Base-by-base conservation (phyloP, 371 early-diverging fungal genomes). In the Thermomucor indicae-seudaticae region DNA sequence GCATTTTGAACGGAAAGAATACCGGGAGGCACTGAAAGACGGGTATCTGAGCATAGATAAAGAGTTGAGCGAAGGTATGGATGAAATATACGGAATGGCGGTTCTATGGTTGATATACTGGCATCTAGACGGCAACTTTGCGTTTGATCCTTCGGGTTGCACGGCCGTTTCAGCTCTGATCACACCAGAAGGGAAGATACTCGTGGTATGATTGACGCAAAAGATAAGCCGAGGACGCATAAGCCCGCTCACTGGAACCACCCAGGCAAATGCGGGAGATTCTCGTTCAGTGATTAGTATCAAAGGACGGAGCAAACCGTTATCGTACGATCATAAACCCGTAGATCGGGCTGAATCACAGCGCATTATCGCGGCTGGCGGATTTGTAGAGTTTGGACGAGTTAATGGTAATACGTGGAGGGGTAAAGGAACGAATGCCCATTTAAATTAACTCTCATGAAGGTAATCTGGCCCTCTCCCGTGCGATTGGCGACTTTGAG, bases 401-500 rank as follows among this genome's bases (percentile, higher is more conserved):
- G 96, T 98, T 22, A 98, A 98, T 69, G 98, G 97, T 79, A 35
- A 53, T 6, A 14, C 8, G 14, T 19, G 6, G 20, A 17, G 19
- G 24, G 16, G 17, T 37, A 37, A 17, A 27, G 11, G 12, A 38
- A 22, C 6, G 10, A 17, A 37, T 37, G 10, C 11, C 0, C 20
- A 23, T 37, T 37, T 32, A 7, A 24, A 23, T 23, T 20, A 32
- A 8, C 37, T 7, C 2, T 27, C 17, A 43, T 3, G 4, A 32
- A 86, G 88, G 90, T 22, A 95, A 93, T 64, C 79, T 96, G 40
- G 97, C 97, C 12, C 77, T 98, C 39, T 95, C 95, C 34, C 90
- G 98, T 47, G 98, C 98, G 1, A 78, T 98, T 50, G 98, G 98
- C n/a, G 98, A 98, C 63, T 96, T 94, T 67, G 96, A 96, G 68